phyloP scores from a whole-genome alignment of 352 stramenopile genomes.

The Achlya hypogyna region DNA sequence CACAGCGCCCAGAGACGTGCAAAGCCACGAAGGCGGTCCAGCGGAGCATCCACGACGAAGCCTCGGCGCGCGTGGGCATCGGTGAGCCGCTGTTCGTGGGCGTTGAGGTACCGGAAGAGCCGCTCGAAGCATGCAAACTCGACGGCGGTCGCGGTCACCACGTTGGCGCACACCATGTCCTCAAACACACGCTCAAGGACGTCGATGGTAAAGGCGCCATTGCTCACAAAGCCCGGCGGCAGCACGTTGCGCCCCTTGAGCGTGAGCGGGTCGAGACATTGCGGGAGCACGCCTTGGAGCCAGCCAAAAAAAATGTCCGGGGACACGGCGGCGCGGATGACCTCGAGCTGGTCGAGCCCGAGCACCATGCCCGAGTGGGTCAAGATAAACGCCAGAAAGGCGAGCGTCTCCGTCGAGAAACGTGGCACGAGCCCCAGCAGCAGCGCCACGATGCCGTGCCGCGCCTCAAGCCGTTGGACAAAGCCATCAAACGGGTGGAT shows the following conservation, averaged over 20 bases:
- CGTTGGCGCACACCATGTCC: conserved; percentile 22
- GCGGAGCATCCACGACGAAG: conserved; percentile 20
- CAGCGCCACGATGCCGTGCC: conserved; percentile 44
- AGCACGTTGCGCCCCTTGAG: not conserved
- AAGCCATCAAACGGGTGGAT: conserved; percentile 28
- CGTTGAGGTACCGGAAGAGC: conserved; percentile 31
- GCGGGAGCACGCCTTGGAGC: conserved; percentile 49
- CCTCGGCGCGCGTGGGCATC: conserved; percentile 25
- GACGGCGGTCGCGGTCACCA: conserved; percentile 34
- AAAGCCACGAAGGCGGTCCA: conserved; percentile 28
- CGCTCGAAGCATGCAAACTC: conserved; percentile 26
- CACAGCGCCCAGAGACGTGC: conserved; percentile 49
- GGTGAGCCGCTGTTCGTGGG: conserved; percentile 20
- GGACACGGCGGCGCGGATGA: conserved; percentile 45
- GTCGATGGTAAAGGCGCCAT: conserved; percentile 29
- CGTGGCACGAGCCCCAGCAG: conserved; percentile 27
- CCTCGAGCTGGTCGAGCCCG: conserved; percentile 43
- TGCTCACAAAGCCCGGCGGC: conserved; percentile 9
- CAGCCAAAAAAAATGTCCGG: conserved; percentile 64
- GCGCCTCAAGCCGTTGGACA: conserved; percentile 46
- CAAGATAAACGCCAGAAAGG: conserved; percentile 66
- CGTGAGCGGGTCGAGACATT: conserved; percentile 5
- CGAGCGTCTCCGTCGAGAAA: conserved; percentile 24
- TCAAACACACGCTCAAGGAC: conserved; percentile 61
- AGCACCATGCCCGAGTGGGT: conserved; percentile 66